Base-by-base conservation (phyloP, 176 grass and related monocot species). In the Bothriochloa decipiens region DNA sequence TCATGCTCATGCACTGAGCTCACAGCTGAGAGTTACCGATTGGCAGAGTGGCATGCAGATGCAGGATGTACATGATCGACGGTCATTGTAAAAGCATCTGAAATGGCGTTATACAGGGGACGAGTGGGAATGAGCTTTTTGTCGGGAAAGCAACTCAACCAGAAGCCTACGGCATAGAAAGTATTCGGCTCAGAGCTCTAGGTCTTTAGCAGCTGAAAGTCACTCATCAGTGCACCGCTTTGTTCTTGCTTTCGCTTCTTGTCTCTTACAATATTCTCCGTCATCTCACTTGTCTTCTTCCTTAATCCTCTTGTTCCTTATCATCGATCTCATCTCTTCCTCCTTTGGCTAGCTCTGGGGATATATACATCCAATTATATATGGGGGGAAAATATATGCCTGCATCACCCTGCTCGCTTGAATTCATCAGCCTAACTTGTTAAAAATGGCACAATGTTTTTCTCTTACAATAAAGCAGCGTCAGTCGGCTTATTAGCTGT, bases 71-170 rank as follows among this genome's bases (percentile, higher is more conserved):
- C 20, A 32, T 47, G 62, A 72, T 47, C 15, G 65, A 78, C 3
- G 12, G 55, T 15, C 37, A 37, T 67, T 26, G 10, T 35, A 17
- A 81, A 62, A 53, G 15, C 67, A 72, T 64, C 35, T 74, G 60
- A 80, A 83, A 72, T 63, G 53, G 41, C 60, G 41, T 42, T 52
- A 20, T 63, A 42, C 71, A 76, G 32, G 26, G 64, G 53, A 86
- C 81, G 28, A 67, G 61, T 36, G 33, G 84, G 68, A 90, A 86
- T 79, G 67, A 69, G 68, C 75, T 78, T 90, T 83, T 62, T 68
- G 84, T 72, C 82, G 80, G n/a, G 80, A 90, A 90, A 87, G 84
- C 88, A 90, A 87, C 80, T 65, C 84, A 89, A 74, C n/a, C 79
- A 47, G n/a, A 83, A 87, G 84, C 68, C 88, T 90, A 70, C 66